Base-by-base conservation (phyloP, 1,284 basidiomycete genomes). In the Malassezia equina region DNA sequence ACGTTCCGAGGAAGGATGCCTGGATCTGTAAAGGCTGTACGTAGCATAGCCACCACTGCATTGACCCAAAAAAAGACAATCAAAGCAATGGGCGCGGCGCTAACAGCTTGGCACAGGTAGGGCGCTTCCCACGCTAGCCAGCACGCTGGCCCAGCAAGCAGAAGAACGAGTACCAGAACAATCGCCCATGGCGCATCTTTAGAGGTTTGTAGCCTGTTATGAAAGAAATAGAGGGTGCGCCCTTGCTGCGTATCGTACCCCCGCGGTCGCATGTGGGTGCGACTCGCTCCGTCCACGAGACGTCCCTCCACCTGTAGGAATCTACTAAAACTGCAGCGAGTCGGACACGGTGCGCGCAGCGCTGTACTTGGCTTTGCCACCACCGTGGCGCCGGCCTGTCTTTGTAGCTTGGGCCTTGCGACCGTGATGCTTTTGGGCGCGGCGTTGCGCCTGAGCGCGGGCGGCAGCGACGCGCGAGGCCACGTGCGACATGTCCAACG, bases 371-470 rank as follows among this genome's bases (percentile, higher is more conserved):
- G 64, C 60, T 51, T 75, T 59, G 81, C 87, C 49, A 85, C 87
- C 60, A 84, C 90, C 90, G 71, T 62, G 84, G 77, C 54, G 48
- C 43, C 65, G 58, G 55, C 55, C 54, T 47, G 51, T 56, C 33
- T 48, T 70, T 51, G 62, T 65, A 8, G 64, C 58, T 27, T 64
- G 61, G 0, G 63, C 45, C 32, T 55, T 63, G 42, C 60, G 51
- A 12, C 66, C 65, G 49, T 67, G 65, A 41, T 66, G 62, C 47
- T 68, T 67, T 40, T 60, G 55, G 0, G 55, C 50, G 23, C 55
- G 49, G 8, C 62, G 61, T n/a, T 52, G 55, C 4, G 58, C 52
- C 27, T 60, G 56, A 5, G 62, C 62, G 9, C 65, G 63, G 25
- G 67, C 60, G 0, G 60, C 51, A 7, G 68, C 68, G 1, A 68